These are phyloP conservation scores for Cardamine chenopodiifolia DNA, from an alignment of 345 rosid genomes.

Conservation along the genomic window DNA sequence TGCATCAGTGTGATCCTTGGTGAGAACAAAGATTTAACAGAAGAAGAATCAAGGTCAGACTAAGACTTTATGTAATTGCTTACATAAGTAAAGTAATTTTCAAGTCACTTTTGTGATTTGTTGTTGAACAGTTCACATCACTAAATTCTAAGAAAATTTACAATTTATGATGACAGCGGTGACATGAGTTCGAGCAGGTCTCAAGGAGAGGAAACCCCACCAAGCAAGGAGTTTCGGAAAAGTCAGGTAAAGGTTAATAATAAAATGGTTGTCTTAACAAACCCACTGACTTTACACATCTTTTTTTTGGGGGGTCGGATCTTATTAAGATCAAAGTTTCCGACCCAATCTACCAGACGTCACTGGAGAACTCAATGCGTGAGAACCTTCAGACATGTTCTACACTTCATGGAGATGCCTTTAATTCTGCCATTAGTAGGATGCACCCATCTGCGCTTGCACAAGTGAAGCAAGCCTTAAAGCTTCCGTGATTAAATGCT, in stretches of 20 bases:
- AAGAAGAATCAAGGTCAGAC: constrained; percentile 82
- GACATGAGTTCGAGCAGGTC: constrained; percentile 68
- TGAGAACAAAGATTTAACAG: constrained; percentile 64
- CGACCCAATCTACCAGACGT: constrained; percentile 79
- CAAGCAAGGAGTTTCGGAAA: constrained; percentile 77
- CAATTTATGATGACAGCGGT: constrained; percentile 53
- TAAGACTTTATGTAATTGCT: background rate
- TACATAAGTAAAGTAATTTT: constrained; percentile 6
- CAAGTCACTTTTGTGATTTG: background rate
- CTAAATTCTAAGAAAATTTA: background rate
- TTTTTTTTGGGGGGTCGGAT: background rate
- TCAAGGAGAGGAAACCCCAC: constrained; percentile 61
- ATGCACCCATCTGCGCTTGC: constrained; percentile 86
- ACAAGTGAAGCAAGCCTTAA: constrained; percentile 89
- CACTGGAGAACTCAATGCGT: constrained; percentile 76
- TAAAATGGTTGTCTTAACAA: background rate
- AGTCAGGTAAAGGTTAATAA: constrained; percentile 62
- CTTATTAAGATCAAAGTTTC: constrained; percentile 64
- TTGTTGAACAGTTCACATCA: constrained; percentile 1
- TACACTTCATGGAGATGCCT: constrained; percentile 83
- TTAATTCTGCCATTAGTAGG: constrained; percentile 68
- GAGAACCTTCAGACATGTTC: constrained; percentile 89
- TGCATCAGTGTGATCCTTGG: constrained; percentile 88
- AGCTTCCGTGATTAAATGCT: constrained; percentile 53
- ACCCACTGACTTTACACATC: constrained; percentile 9